A percentile compares a stretch with the other conserved stretches of the same genome.
phyloP scores from a whole-genome alignment of 768 basidiomycete genomes.

The Coprinellus micaceus region DNA sequence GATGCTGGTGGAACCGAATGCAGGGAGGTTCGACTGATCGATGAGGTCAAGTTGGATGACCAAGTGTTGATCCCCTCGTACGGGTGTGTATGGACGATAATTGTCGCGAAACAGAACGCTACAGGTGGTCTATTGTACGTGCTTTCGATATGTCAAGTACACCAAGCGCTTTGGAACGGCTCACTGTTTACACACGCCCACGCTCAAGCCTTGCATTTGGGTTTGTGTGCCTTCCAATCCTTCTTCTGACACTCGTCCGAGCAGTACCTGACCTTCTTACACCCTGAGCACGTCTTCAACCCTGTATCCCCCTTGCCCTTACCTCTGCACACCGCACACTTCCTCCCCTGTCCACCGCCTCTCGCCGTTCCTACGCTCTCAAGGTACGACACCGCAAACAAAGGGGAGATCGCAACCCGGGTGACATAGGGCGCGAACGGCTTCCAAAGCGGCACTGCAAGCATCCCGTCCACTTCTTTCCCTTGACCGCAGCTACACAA shows the following conservation, averaged over 20 bases:
- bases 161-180: too few relatives aligned
- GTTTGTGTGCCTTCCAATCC: conserved; percentile 11
- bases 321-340: conserved; percentile 3
- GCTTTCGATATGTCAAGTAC: too few relatives aligned
- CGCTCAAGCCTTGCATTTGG: conserved; percentile 6
- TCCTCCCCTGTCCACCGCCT: not conserved
- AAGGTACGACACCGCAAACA: conserved; percentile 51
- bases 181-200: too few relatives aligned
- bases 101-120: too few relatives aligned
- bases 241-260: conserved; percentile 10
- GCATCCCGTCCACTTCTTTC: conserved; percentile 39
- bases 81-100: too few relatives aligned
- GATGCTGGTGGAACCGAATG: too few relatives aligned
- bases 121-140: too few relatives aligned
- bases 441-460: conserved; percentile 31
- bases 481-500: conserved; percentile 55
- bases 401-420: conserved; percentile 47
- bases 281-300: conserved; percentile 5
- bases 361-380: conserved; percentile 22
- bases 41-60: too few relatives aligned
- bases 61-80: too few relatives aligned
- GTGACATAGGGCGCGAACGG: conserved; percentile 41
- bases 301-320: not conserved
- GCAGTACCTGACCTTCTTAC: conserved; percentile 9
- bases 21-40: too few relatives aligned